Conservation (phyloP, 768 basidiomycete genomes). For the Rhizopogon roseolus region DNA sequence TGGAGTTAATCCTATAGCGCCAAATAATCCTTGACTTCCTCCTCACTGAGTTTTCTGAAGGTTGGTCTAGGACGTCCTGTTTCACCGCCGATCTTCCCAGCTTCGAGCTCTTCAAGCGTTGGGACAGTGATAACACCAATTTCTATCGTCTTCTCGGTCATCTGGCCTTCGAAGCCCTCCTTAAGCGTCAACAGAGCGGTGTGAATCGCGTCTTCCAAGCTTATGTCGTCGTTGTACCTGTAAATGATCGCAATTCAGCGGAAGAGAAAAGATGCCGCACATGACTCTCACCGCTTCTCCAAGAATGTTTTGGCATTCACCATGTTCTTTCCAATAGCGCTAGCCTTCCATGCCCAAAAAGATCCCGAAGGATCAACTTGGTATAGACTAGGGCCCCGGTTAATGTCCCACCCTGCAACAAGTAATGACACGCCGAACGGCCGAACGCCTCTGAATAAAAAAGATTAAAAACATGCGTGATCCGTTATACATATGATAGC, state of each 20-base stretch:
- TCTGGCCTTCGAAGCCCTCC: conserved; percentile 99
- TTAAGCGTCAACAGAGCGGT: conserved; percentile 96
- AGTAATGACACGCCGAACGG: conserved; percentile 98
- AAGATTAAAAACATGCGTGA: conserved; percentile 28
- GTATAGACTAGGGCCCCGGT: conserved; percentile 94
- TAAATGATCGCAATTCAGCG: conserved; percentile 15
- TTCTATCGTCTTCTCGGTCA: conserved; percentile 99
- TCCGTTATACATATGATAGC: conserved; percentile 3
- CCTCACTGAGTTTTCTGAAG: conserved; percentile 93
- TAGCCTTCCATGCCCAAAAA: conserved; percentile 99
- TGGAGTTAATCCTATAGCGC: conserved; percentile 52
- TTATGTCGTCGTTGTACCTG: conserved; percentile 99
- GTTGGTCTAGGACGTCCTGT: conserved; percentile 76
- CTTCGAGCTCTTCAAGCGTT: conserved; percentile 50
- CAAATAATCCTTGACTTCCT: conserved; percentile 95
- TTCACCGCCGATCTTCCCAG: conserved; percentile 62
- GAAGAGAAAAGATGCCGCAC: conserved; percentile 16
- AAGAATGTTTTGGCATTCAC: conserved; percentile 99
- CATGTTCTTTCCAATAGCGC: conserved; percentile 99
- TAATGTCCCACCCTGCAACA: conserved; percentile 94
- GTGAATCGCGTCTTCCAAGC: conserved; percentile 97
- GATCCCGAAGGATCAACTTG: conserved; percentile 99
- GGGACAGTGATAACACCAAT: conserved; percentile 95
- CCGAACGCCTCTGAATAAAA: conserved; percentile 75
- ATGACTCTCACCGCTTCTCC: conserved; percentile 81